These are phyloP conservation scores for Amyloporia xantha DNA, from an alignment of 768 basidiomycete species.

Conservation along the genomic window DNA sequence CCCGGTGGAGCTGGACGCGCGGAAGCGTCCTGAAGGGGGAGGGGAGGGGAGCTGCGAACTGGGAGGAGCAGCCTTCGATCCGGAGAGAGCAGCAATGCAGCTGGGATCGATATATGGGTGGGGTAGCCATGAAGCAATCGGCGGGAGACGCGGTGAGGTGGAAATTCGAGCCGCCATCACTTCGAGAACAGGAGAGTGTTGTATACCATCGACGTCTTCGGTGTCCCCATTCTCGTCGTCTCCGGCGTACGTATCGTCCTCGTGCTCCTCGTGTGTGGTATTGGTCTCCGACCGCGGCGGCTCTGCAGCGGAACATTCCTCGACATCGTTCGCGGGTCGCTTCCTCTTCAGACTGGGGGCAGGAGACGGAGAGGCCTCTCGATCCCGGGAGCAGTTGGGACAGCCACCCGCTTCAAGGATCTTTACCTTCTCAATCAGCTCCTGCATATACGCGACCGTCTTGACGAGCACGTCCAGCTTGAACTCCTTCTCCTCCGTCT, in stretches of 20 bases:
- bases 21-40: slow-evolving; percentile 27
- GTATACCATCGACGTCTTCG: slow-evolving; percentile 7
- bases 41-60: slow-evolving; percentile 30
- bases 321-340: slow-evolving; percentile 4
- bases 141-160: slow-evolving; percentile 42
- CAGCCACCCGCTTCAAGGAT: slow-evolving; percentile 25
- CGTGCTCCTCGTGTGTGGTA: slow-evolving; percentile 3
- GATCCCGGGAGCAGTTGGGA: slow-evolving; percentile 8
- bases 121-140: slow-evolving; percentile 66
- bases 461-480: slow-evolving; percentile 86
- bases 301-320: background rate
- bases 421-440: slow-evolving; percentile 51
- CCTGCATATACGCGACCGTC: slow-evolving; percentile 73
- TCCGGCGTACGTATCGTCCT: background rate
- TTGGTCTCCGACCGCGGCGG: slow-evolving; percentile 1
- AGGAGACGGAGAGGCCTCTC: background rate
- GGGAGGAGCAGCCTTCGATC: background rate
- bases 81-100: slow-evolving; percentile 13
- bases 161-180: slow-evolving; percentile 3
- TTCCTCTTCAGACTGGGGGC: slow-evolving; percentile 18
- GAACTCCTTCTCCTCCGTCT: slow-evolving; percentile 77
- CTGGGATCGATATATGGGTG: slow-evolving; percentile 25
- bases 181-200: slow-evolving; percentile 1
- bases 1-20: slow-evolving; percentile 25
- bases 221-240: slow-evolving; percentile 16